Conservation (phyloP, 768 basidiomycete species). For the Boletus sensibilis region DNA sequence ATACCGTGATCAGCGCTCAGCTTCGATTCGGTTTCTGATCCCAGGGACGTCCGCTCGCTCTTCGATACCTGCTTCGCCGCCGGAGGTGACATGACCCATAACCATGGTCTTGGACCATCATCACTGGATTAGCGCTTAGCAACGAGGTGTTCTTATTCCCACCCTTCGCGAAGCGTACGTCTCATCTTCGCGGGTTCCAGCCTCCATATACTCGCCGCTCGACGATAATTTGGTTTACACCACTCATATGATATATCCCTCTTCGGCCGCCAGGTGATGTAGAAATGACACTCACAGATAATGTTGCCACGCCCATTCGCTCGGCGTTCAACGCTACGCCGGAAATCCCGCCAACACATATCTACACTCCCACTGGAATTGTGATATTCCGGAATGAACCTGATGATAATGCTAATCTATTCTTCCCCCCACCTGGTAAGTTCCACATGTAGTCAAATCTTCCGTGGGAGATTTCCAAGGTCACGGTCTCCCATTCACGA, state of each 20-base stretch:
- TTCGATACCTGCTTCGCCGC: too few species aligned
- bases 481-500: neutral
- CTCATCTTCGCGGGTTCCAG: neutral
- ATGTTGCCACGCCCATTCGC: neutral
- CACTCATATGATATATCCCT: neutral
- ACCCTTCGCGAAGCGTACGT: neutral
- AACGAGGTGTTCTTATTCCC: neutral
- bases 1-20: too few species aligned
- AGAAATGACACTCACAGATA: neutral
- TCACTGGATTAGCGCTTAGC: neutral
- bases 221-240: neutral
- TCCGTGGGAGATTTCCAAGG: neutral
- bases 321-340: neutral
- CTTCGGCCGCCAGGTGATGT: neutral
- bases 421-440: neutral
- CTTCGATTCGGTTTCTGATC: too few species aligned
- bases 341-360: neutral
- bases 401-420: neutral
- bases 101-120: neutral
- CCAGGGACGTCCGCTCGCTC: too few species aligned
- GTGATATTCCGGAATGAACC: neutral
- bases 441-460: neutral
- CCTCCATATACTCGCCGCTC: neutral
- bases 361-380: neutral
- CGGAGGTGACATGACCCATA: too few species aligned